These are phyloP conservation scores for Gossypium bickii DNA, from an alignment of 345 rosid genomes.

Conservation along the genomic window DNA sequence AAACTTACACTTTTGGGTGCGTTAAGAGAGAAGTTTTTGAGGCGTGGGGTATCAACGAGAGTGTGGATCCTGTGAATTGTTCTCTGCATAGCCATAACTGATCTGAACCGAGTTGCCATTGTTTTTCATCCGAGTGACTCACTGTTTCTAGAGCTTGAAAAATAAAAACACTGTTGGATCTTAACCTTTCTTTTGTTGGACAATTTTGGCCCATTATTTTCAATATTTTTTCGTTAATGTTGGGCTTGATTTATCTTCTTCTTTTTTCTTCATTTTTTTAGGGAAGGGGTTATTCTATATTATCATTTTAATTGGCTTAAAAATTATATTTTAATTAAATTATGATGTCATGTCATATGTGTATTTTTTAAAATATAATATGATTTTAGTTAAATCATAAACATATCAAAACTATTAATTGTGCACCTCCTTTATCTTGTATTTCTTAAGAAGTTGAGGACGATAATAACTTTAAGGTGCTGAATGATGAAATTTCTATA, in stretches of 20 bases:
- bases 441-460: no score
- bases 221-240: background rate
- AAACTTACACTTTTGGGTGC: conserved; percentile 59
- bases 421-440: no score
- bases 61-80: conserved; percentile 39
- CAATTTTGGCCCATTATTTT: background rate
- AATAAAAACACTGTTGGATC: background rate
- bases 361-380: no score
- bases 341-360: background rate
- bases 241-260: background rate
- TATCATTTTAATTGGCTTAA: background rate
- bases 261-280: background rate
- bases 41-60: conserved; percentile 33
- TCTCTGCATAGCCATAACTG: background rate
- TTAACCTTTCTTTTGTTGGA: background rate
- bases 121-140: background rate
- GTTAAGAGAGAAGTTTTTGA: conserved; percentile 45
- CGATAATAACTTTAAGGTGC: fast-evolving
- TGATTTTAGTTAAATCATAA: no score
- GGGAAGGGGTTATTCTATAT: background rate
- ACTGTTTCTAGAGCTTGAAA: no score
- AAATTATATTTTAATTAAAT: no score
- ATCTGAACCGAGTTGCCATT: background rate
- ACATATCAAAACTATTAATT: no score
- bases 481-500: no score